phyloP scores from a whole-genome alignment of 441 rosid species.

The Lepidium campestre region DNA sequence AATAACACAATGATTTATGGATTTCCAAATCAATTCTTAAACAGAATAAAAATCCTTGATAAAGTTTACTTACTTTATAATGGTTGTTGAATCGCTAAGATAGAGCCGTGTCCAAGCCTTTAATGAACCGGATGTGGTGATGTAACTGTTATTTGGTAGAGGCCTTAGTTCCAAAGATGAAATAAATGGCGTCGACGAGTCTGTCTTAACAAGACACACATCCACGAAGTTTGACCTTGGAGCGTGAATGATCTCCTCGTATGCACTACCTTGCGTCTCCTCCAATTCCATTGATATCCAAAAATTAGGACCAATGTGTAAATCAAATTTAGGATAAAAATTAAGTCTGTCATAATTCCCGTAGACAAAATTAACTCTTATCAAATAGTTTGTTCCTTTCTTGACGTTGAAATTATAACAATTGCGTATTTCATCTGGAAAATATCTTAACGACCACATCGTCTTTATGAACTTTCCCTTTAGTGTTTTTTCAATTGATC shows the following conservation, averaged over 20 bases:
- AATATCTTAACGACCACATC: constrained; percentile 14
- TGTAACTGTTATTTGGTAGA: background rate
- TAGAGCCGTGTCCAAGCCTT: background rate
- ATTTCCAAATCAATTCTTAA: too few species aligned
- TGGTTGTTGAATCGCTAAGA: background rate
- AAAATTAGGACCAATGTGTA: constrained; percentile 24
- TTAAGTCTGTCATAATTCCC: constrained; percentile 31
- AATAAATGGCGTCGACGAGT: constrained; percentile 32
- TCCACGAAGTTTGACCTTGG: background rate
- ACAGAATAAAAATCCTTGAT: too few species aligned
- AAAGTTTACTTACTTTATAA: background rate
- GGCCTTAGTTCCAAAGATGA: constrained; percentile 36
- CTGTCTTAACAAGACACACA: constrained; percentile 34
- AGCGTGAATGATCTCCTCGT: constrained; percentile 28
- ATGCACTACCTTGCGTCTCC: background rate
- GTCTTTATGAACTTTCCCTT: too few species aligned
- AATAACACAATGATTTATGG: too few species aligned
- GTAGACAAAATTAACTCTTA: constrained; percentile 23
- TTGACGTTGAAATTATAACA: constrained; percentile 28
- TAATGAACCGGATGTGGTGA: constrained; percentile 16
- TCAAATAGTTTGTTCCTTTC: constrained; percentile 16
- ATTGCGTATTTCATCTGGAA: constrained; percentile 31
- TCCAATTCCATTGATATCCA: constrained; percentile 18
- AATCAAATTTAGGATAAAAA: constrained; percentile 14
- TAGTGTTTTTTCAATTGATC: background rate